Conservation (phyloP, 345 rosid genomes). For the Eucalyptus marginata region DNA sequence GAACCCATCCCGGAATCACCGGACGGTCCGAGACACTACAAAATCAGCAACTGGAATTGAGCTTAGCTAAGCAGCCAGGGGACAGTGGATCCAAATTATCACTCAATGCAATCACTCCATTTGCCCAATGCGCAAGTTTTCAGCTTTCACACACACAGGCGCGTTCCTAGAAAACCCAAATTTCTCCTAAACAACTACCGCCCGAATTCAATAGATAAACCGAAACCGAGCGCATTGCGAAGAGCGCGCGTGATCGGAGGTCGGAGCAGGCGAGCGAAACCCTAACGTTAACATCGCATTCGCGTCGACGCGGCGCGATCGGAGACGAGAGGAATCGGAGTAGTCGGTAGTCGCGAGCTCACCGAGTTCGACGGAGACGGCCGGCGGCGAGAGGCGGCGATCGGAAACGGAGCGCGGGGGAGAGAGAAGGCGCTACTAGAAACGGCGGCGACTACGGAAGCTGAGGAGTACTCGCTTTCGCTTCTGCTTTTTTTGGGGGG, state of each 20-base stretch:
- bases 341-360: not conserved
- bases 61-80: not conserved
- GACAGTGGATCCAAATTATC: not conserved
- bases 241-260: not conserved
- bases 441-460: not conserved
- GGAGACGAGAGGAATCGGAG: not conserved
- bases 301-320: not conserved
- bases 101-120: not conserved
- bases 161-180: not conserved
- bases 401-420: not conserved
- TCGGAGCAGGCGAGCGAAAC: not conserved
- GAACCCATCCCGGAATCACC: conserved; percentile 16
- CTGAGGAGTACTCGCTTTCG: not conserved
- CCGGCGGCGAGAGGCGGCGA: not conserved
- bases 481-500: not conserved
- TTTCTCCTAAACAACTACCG: not conserved
- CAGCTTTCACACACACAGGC: not conserved
- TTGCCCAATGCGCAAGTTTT: not conserved
- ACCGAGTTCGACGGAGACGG: not conserved
- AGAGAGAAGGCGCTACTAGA: not conserved
- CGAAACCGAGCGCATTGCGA: not conserved
- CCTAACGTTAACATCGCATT: not conserved
- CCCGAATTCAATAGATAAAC: not conserved
- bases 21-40: not conserved
- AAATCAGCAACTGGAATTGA: not conserved